phyloP scores from a whole-genome alignment of 805 yeast species.

The Candida ortonii region DNA sequence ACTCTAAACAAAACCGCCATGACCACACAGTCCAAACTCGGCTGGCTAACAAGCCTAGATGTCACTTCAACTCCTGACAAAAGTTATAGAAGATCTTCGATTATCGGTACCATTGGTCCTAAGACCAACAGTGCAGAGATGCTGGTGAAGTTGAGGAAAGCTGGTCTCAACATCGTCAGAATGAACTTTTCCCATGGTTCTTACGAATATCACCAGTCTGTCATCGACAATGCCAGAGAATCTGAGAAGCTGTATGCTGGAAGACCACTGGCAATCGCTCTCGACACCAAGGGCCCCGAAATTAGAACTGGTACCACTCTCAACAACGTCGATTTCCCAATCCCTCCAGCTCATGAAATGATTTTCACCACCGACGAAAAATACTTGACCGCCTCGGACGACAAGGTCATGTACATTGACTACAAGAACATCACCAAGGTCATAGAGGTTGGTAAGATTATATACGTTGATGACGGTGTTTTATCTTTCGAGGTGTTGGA shows the following conservation, averaged over 20 bases:
- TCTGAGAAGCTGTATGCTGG: slow-evolving; percentile 89
- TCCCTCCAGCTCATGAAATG: slow-evolving; percentile 85
- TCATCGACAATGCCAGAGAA: slow-evolving; percentile 92
- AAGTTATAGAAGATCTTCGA: slow-evolving; percentile 87
- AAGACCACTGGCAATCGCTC: slow-evolving; percentile 96
- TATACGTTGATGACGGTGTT: slow-evolving; percentile 97
- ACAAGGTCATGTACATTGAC: slow-evolving; percentile 82
- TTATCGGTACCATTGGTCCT: slow-evolving; percentile 99
- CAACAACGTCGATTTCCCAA: slow-evolving; percentile 77
- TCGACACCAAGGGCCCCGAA: slow-evolving; percentile 99
- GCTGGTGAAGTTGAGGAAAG: slow-evolving; percentile 85
- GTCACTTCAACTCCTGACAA: slow-evolving; percentile 70
- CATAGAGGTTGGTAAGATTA: slow-evolving; percentile 79
- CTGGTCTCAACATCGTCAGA: slow-evolving; percentile 96
- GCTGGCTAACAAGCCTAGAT: slow-evolving; percentile 83
- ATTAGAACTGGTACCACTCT: slow-evolving; percentile 96
- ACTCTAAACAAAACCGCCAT: too few relatives aligned
- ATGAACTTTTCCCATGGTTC: slow-evolving; percentile 99
- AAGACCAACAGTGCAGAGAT: slow-evolving; percentile 89
- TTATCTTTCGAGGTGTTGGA: slow-evolving; percentile 90
- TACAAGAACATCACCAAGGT: slow-evolving; percentile 96
- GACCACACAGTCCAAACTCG: slow-evolving; percentile 45
- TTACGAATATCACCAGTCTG: slow-evolving; percentile 95
- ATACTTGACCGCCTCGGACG: slow-evolving; percentile 70
- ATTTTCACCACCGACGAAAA: slow-evolving; percentile 86